Base-by-base conservation (phyloP, 495 filamentous ascomycete species). In the Talaromyces nanjingensis region DNA sequence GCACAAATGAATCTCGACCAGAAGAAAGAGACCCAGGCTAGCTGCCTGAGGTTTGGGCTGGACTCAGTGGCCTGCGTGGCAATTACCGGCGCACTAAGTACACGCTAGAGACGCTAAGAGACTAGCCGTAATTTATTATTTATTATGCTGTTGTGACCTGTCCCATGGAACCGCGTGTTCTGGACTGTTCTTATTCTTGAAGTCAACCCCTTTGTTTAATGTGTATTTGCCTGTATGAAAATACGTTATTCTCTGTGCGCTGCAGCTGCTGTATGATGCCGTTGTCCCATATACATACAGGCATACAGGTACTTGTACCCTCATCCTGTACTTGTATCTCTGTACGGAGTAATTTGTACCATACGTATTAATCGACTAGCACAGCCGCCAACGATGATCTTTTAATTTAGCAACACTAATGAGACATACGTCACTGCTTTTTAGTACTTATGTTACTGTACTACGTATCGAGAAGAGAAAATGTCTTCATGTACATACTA, bases 1-100 rank as follows among this genome's bases (percentile, higher is more conserved):
- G 5, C 60, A 68, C 56, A 9, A 66, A 55, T 64, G 24, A 63
- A 57, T 56, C 7, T 42, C 37, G 37, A 1, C 37, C 37, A 37
- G 14, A 42, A 6, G 37, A 42, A 39, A 42, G 49, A 9, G 45
- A 52, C 20, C 6, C n/a, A 22, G 45, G 29, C 29, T 31, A 31
- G 5, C 29, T 31, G 55, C 55, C 55, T 58, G 55, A 58, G 55
- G 27, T 22, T 37, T 37, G 56, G 56, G 56, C 24, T 53, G 49
- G 37, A 42, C 37, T 31, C 29, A 31, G 29, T 31, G 29, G 29
- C 29, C 27, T 42, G 49, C 49, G 49, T 54, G 49, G 49, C 49
- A 54, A 54, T 54, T 22, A 42, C 4, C 14, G 14, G 37, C 14
- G 12, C 37, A 42, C 37, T 42, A 42, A 42, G 11, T 16, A 14